A percentile compares a stretch with the other conserved stretches of the same genome.
These are phyloP conservation scores for Tuber umbilicatum DNA, from an alignment of 495 filamentous ascomycete species.

Conservation along the genomic window DNA sequence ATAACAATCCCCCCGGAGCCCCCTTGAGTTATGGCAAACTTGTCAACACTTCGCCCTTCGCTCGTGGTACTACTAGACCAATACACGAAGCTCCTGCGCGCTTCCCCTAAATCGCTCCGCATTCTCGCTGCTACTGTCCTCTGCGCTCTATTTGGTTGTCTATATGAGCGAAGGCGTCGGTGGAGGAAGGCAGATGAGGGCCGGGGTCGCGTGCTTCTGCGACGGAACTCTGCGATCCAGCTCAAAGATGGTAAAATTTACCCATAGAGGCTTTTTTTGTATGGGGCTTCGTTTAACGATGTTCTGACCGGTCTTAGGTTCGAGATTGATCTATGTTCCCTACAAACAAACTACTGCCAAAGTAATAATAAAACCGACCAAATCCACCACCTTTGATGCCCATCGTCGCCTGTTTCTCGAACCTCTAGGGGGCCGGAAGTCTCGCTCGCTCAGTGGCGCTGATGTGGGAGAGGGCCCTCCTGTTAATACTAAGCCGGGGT, in stretches of 20 bases:
- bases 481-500: slow-evolving; percentile 79
- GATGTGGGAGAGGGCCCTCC: slow-evolving; percentile 52
- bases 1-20: background rate
- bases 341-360: slow-evolving; percentile 81
- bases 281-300: slow-evolving; percentile 8
- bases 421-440: slow-evolving; percentile 52
- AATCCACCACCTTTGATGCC: slow-evolving; percentile 89
- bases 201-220: slow-evolving; percentile 67
- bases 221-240: slow-evolving; percentile 83
- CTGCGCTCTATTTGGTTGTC: slow-evolving; percentile 64
- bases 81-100: slow-evolving; percentile 57
- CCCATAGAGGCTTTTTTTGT: background rate
- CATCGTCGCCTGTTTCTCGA: slow-evolving; percentile 90
- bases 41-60: slow-evolving; percentile 72
- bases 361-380: slow-evolving; percentile 88
- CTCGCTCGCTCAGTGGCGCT: slow-evolving; percentile 8
- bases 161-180: slow-evolving; percentile 65
- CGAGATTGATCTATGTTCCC: slow-evolving; percentile 86
- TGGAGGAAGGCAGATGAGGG: slow-evolving; percentile 74
- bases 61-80: slow-evolving; percentile 61
- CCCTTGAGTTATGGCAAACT: slow-evolving; percentile 61
- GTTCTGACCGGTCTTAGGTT: slow-evolving; percentile 46
- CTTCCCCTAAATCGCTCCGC: slow-evolving; percentile 57
- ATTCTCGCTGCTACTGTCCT: slow-evolving; percentile 69
- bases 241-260: slow-evolving; percentile 64